Percentiles rank a stretch among this genome's conserved stretches.
These are phyloP conservation scores for Coemansia sp. DNA, from an alignment of 192 early-diverging fungal genomes.

Conservation along the genomic window DNA sequence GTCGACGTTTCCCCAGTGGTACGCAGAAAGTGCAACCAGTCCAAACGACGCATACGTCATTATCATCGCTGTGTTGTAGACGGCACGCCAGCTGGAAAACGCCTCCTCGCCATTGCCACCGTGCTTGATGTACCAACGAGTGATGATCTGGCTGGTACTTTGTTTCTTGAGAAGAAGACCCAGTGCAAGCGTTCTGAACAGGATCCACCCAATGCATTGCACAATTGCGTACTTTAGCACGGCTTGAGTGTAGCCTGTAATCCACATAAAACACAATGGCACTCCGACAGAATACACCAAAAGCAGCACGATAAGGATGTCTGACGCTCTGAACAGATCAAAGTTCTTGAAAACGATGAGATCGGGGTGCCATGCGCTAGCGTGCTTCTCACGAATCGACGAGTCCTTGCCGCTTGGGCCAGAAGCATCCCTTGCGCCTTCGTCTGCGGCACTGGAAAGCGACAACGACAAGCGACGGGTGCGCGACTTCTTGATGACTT, in stretches of 20 bases:
- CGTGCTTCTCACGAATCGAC: slow-evolving; percentile 48
- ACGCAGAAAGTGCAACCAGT: slow-evolving; percentile 78
- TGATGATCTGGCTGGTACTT: slow-evolving; percentile 78
- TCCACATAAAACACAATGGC: slow-evolving; percentile 56
- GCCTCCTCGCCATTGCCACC: slow-evolving; percentile 87
- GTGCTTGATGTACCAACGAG: slow-evolving; percentile 88
- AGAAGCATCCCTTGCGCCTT: slow-evolving; percentile 7
- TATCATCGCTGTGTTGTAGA: slow-evolving; percentile 87
- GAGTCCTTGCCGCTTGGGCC: slow-evolving; percentile 13
- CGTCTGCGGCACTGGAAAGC: slow-evolving; percentile 12
- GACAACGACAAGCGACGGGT: slow-evolving; percentile 31
- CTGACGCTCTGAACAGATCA: slow-evolving; percentile 83
- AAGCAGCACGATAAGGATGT: slow-evolving; percentile 77
- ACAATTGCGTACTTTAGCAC: slow-evolving; percentile 55
- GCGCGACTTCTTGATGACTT: slow-evolving; percentile 46
- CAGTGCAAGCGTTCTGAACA: slow-evolving; percentile 79
- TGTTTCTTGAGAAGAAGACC: slow-evolving; percentile 80
- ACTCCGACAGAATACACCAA: slow-evolving; percentile 71
- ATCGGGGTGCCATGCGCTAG: slow-evolving; percentile 69
- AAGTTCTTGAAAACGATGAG: slow-evolving; percentile 90
- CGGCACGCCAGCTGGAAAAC: slow-evolving; percentile 93
- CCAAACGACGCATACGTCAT: slow-evolving; percentile 93
- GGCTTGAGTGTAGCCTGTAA: slow-evolving; percentile 25
- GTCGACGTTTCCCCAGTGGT: slow-evolving; percentile 62
- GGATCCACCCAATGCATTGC: slow-evolving; percentile 85